Evolutionary conservation across 164 flowering plant genomes (phyloP).

Genomic region (Buxus sempervirens): DNA sequence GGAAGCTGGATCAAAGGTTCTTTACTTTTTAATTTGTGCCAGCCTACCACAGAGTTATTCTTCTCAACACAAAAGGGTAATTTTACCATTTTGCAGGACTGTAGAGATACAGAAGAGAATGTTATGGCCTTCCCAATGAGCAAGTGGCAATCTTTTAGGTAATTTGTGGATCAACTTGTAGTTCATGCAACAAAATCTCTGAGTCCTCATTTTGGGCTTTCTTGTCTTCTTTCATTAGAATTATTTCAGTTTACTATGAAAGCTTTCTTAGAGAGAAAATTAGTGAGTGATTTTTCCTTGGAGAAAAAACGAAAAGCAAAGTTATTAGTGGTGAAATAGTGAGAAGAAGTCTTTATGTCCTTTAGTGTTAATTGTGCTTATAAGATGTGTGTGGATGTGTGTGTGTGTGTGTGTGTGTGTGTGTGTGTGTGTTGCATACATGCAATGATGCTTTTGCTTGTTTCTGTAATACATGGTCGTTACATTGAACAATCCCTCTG

Average conservation of each 20-base stretch:
- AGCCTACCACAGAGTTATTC: background rate
- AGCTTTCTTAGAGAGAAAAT: background rate
- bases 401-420: no score
- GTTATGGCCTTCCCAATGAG: constrained; percentile 32
- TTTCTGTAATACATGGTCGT: background rate
- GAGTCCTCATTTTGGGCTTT: background rate
- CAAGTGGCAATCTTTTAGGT: constrained; percentile 66
- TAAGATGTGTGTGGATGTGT: background rate
- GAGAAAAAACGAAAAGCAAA: background rate
- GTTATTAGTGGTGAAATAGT: no score
- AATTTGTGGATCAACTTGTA: constrained; percentile 8
- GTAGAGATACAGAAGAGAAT: constrained; percentile 28
- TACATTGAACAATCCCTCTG: background rate
- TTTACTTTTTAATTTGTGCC: background rate
- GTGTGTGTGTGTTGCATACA: no score
- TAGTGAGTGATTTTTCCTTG: background rate
- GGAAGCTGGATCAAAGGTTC: constrained; percentile 71
- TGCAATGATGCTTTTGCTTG: background rate
- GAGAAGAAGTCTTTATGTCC: no score
- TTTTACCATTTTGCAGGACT: constrained; percentile 34
- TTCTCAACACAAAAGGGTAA: background rate
- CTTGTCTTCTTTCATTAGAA: background rate
- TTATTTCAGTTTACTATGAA: background rate
- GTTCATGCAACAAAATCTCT: background rate
- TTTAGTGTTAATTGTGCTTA: background rate